Evolutionary conservation across 305 asterid genomes (phyloP).

Genomic region (Withania somnifera): DNA sequence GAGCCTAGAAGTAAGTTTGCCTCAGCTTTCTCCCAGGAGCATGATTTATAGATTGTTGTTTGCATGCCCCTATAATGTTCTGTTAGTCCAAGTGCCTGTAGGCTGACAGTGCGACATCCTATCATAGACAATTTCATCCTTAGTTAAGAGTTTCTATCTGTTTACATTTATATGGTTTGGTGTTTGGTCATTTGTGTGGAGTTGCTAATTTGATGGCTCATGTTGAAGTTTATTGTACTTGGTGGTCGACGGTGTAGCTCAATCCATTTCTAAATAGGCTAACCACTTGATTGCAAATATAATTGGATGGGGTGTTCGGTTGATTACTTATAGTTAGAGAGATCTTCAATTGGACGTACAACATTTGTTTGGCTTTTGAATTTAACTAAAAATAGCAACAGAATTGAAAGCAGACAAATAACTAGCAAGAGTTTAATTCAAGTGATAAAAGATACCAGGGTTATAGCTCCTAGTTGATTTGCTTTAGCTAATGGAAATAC

Average conservation of each 20-base stretch:
- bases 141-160: not conserved
- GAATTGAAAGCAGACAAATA: not conserved
- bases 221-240: not conserved
- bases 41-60: not conserved
- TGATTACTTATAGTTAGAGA: not conserved
- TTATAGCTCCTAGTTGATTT: not conserved
- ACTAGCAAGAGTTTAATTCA: not conserved
- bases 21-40: not conserved
- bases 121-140: not conserved
- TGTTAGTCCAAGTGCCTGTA: not conserved
- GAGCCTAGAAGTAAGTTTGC: conserved; percentile 63
- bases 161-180: not conserved
- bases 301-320: not conserved
- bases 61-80: not conserved
- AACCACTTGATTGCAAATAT: not conserved
- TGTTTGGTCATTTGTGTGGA: not conserved
- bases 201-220: not conserved
- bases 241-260: not conserved
- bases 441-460: not conserved
- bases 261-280: not conserved
- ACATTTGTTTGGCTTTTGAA: not conserved
- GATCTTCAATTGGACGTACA: not conserved
- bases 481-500: not conserved
- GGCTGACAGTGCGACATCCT: not conserved
- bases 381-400: not conserved